Conservation (phyloP, 2,329 filamentous ascomycete genomes). For the Talaromyces pinophilus region DNA sequence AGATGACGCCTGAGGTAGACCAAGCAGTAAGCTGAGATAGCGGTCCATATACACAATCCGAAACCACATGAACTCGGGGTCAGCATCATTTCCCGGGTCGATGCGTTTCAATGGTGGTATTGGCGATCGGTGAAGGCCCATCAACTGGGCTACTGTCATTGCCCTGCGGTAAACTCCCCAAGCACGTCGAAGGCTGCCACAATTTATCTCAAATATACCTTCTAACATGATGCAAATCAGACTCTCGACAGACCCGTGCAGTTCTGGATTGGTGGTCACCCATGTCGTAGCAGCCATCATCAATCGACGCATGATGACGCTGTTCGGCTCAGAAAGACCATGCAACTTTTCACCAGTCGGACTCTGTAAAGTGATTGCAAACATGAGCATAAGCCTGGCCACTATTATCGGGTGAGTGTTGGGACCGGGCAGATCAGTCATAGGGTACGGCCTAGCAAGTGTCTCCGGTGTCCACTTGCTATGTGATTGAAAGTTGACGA, state of each 20-base stretch:
- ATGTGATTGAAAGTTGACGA: conserved; percentile 24
- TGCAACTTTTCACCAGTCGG: conserved; percentile 20
- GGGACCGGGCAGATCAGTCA: conserved; percentile 20
- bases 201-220: conserved; percentile 38
- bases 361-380: conserved; percentile 35
- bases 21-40: conserved; percentile 42
- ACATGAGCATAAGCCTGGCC: conserved; percentile 36
- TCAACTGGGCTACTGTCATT: conserved; percentile 42
- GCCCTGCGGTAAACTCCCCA: conserved; percentile 42
- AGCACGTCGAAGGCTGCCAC: conserved; percentile 41
- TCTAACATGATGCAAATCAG: conserved; percentile 47
- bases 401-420: conserved; percentile 37
- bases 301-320: conserved; percentile 30
- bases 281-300: conserved; percentile 31
- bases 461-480: conserved; percentile 23
- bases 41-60: conserved; percentile 42
- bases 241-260: conserved; percentile 40
- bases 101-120: conserved; percentile 23
- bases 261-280: conserved; percentile 39
- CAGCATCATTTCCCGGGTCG: conserved; percentile 19
- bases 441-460: conserved; percentile 20
- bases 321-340: conserved; percentile 29
- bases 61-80: conserved; percentile 38
- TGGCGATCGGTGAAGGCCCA: conserved; percentile 40
- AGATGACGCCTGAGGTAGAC: conserved; percentile 36